A percentile compares a stretch with the other conserved stretches of the same genome.
Conservation (phyloP, 371 early-diverging fungal species). For the Mycotypha africana region DNA sequence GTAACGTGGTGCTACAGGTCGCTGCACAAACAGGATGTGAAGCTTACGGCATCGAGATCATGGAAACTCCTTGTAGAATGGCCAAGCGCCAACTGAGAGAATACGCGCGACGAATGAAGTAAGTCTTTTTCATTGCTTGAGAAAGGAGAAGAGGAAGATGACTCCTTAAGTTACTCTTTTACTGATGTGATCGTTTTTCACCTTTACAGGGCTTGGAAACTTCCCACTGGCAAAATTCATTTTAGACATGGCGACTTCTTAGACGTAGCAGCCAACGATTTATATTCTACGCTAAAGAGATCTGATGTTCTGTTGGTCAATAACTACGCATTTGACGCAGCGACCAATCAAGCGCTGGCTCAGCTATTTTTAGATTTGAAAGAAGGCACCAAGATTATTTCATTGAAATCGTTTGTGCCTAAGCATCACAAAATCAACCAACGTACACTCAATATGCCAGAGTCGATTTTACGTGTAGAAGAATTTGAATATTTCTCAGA, state of each 20-base stretch:
- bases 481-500: constrained; percentile 75
- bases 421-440: constrained; percentile 72
- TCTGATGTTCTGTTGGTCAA: constrained; percentile 93
- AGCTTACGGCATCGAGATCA: constrained; percentile 88
- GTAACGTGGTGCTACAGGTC: constrained; percentile 94
- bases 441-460: constrained; percentile 75
- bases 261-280: constrained; percentile 47
- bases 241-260: constrained; percentile 77
- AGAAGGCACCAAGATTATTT: constrained; percentile 84
- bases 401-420: constrained; percentile 77
- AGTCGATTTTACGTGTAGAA: constrained; percentile 77
- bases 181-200: too few species aligned
- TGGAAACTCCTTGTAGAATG: constrained; percentile 81
- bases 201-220: constrained; percentile 48
- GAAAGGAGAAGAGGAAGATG: background rate
- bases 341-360: constrained; percentile 76
- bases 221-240: constrained; percentile 59
- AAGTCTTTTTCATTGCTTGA: constrained; percentile 22
- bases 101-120: constrained; percentile 79
- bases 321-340: constrained; percentile 88
- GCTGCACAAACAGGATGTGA: constrained; percentile 86
- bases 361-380: constrained; percentile 87
- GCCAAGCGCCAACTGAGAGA: constrained; percentile 78
- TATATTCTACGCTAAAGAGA: constrained; percentile 61
- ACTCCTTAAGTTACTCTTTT: background rate